Evolutionary conservation across 257 asterid genomes (phyloP).

Genomic region (Nyctanthes arbortristis): DNA sequence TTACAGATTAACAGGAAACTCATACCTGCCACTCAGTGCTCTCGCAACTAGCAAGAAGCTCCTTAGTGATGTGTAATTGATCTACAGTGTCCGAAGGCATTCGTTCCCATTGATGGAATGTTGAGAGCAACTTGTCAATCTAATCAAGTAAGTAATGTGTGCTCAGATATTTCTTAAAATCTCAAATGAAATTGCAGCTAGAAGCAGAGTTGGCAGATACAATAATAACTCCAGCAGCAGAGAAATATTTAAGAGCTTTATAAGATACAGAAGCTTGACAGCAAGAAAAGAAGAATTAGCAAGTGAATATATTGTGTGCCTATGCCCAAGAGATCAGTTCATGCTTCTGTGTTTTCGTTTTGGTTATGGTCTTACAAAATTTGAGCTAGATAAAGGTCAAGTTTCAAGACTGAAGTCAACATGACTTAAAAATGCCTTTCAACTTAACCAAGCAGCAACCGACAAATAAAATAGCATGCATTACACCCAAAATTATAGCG

Average conservation of each 20-base stretch:
- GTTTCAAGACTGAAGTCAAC: not conserved
- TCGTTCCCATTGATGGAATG: slow-evolving; percentile 84
- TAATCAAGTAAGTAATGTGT: slow-evolving; percentile 34
- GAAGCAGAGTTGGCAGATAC: slow-evolving; percentile 7
- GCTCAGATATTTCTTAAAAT: slow-evolving; percentile 19
- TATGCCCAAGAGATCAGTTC: not conserved
- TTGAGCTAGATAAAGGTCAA: slow-evolving; percentile 13
- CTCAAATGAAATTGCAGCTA: not conserved
- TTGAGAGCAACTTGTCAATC: slow-evolving; percentile 83
- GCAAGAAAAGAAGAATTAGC: slow-evolving; percentile 12
- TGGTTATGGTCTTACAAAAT: not conserved
- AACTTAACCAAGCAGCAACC: slow-evolving; percentile 2
- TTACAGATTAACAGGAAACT: slow-evolving; percentile 22
- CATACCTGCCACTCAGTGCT: slow-evolving; percentile 99
- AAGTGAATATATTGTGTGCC: not conserved
- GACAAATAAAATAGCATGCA: not conserved
- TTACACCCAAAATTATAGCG: slow-evolving; percentile 1
- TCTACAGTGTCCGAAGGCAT: slow-evolving; percentile 62
- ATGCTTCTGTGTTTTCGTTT: not conserved
- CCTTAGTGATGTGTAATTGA: slow-evolving; percentile 62
- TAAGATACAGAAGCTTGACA: not conserved
- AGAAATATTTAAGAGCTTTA: slow-evolving; percentile 7
- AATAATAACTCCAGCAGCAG: not conserved
- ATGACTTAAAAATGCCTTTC: not conserved
- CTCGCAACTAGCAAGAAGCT: slow-evolving; percentile 77